Base-by-base conservation (phyloP, 2,329 filamentous ascomycete species). In the Ilyonectria destructans region DNA sequence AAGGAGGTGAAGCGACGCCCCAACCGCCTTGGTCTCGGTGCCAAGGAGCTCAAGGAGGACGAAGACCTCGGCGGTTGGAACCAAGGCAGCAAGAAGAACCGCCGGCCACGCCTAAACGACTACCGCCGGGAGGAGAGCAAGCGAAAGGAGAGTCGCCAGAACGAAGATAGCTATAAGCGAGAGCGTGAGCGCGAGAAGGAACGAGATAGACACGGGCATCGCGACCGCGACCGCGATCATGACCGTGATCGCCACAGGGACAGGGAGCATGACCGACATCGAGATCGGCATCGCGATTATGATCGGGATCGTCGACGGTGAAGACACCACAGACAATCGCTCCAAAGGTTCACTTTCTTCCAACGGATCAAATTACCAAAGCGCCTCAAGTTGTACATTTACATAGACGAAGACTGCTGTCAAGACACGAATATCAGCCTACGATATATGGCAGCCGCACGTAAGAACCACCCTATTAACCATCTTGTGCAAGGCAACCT, bases 21-120 rank as follows among this genome's bases (percentile, higher is more conserved):
- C 17, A 94, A 94, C 66, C 87, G 97, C 63, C 85, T 98, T 10
- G 96, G 96, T 0, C 91, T 98, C 8, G 96, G 96, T 4, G 95
- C 95, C 12, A 97, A 96, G 77, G 91, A 94, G 76, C 87, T 94
- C 17, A 90, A 92, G 54, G 89, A 87, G 43, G 88, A 85, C 23
- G 87, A 93, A 69, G 93, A 97, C 73, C 83, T 97, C 19, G 94
- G 93, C 1, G 91, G 89, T 1, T 97, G 93, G 93, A 92, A 95
- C 13, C 93, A 92, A 67, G 90, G 89, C 62, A 87, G 88, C 64
- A 88, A 88, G 75, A 85, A 83, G 71, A 77, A 65, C 40, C 72
- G 82, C 57, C 71, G 83, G 10, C 85, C 85, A 13, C 81, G 85
- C 48, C 77, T 89, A 13, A 82, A 86, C 26, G 86, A 89, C 56